A percentile compares a stretch with the other conserved stretches of the same genome.
These are phyloP conservation scores for Grosmannia penicillata DNA, from an alignment of 2,329 filamentous ascomycete species.

Conservation along the genomic window DNA sequence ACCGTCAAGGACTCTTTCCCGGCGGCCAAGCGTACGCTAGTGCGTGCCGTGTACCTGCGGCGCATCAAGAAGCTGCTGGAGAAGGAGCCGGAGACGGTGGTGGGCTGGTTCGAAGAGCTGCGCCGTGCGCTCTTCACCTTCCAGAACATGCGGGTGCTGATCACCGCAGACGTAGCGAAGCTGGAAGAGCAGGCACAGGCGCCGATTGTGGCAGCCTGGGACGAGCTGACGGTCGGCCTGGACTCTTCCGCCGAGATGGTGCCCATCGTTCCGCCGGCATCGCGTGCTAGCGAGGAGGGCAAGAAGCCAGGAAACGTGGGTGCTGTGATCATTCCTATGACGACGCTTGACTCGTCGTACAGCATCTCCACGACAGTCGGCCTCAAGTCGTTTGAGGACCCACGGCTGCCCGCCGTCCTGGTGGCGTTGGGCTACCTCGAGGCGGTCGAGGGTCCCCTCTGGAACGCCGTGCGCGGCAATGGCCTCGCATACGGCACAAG, in stretches of 20 bases:
- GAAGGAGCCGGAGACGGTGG: constrained; percentile 58
- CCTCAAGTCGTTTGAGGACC: constrained; percentile 59
- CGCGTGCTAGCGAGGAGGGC: constrained; percentile 63
- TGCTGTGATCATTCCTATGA: constrained; percentile 75
- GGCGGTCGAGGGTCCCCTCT: constrained; percentile 83
- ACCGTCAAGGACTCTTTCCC: constrained; percentile 61
- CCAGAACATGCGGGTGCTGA: constrained; percentile 71
- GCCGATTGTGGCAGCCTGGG: constrained; percentile 55
- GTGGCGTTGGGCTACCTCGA: constrained; percentile 87
- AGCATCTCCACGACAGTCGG: constrained; percentile 62
- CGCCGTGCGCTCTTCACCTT: constrained; percentile 65
- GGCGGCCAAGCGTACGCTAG: constrained; percentile 66
- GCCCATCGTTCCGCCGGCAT: constrained; percentile 54
- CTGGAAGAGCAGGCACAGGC: constrained; percentile 43
- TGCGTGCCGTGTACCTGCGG: constrained; percentile 78
- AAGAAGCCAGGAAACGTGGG: constrained; percentile 58
- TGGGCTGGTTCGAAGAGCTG: constrained; percentile 64
- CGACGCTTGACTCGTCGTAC: constrained; percentile 84
- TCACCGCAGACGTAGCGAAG: constrained; percentile 65
- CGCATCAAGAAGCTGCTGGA: constrained; percentile 69
- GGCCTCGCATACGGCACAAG: constrained; percentile 82
- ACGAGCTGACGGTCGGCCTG: constrained; percentile 31
- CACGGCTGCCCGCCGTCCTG: constrained; percentile 66
- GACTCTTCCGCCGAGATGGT: constrained; percentile 35
- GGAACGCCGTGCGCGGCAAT: constrained; percentile 83